Evolutionary conservation across 2,329 filamentous ascomycete species (phyloP), one percentile per base, ranked within the genome.

Genomic region (Fonsecaea monophora): DNA sequence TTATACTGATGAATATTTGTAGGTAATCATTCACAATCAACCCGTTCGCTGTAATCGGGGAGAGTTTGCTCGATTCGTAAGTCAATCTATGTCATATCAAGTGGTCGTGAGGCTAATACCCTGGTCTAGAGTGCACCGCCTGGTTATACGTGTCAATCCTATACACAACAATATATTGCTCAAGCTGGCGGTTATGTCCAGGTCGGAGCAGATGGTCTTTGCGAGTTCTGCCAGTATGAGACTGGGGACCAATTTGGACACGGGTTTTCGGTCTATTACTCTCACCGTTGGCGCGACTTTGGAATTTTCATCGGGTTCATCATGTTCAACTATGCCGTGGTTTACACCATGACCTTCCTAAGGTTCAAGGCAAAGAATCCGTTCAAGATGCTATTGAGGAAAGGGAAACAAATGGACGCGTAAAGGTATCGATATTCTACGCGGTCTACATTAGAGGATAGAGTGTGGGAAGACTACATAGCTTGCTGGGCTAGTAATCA

Each of bases 301-400:
- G 93, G 92, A 1, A 95, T 96, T 68, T 90, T 89, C 72, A 72
- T 85, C 45, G 89, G 88, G 1, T 96, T 93, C 74, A 84, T 95
- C 61, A 90, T 80, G 15, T 92, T 89, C 75, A 96, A 96, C 60
- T 70, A 68, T 35, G 66, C 62, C 8, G 67, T 72, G 9, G 70
- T 71, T n/a, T 72, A 72, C 40, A 32, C 62, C 21, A 56, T 54
- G 7, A 72, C 70, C 21, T 70, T 53, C 25, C 35, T 72, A 58
- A 68, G 67, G 62, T 69, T 72, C 61, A 70, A 70, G 30, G 68
- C 55, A 4, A 70, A 66, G 62, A 72, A 72, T 61, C 70, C 70
- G 1, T 40, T 70, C 38, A 68, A 67, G 55, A 62, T 25, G 45
- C 4, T 67, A 3, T 38, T 65, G 57, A 50, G 50, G 58, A 72